These are phyloP conservation scores for Dendrobium officinale DNA, from an alignment of 106 monocot genomes.

Conservation along the genomic window DNA sequence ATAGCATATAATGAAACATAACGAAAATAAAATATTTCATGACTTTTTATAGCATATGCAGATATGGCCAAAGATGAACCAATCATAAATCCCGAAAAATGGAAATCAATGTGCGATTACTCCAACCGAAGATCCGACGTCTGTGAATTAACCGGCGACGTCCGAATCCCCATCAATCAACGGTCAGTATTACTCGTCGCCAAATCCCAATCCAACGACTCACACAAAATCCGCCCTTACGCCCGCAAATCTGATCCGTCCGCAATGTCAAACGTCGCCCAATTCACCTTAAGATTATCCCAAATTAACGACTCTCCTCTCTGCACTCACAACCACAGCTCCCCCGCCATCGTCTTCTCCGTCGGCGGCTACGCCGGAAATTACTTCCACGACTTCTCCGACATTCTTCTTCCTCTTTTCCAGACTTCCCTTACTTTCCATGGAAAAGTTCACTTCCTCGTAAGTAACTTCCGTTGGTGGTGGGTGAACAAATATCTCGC, in stretches of 20 bases:
- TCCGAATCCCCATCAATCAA: slow-evolving; percentile 24
- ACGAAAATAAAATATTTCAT: too few relatives aligned
- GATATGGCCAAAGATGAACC: background rate
- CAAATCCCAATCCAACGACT: slow-evolving; percentile 18
- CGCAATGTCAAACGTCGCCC: slow-evolving; percentile 21
- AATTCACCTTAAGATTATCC: slow-evolving; percentile 9
- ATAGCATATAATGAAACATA: too few relatives aligned
- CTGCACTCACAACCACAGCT: slow-evolving; percentile 20
- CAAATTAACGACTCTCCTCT: slow-evolving; percentile 4
- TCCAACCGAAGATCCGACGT: slow-evolving; percentile 14
- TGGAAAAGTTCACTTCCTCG: slow-evolving; percentile 54
- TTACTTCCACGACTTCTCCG: slow-evolving; percentile 54
- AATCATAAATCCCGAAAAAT: background rate
- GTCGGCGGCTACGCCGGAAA: slow-evolving; percentile 41
- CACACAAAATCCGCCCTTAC: slow-evolving; percentile 52
- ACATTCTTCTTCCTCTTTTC: slow-evolving; percentile 43
- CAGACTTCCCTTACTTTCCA: slow-evolving; percentile 28
- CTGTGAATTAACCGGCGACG: slow-evolving; percentile 38
- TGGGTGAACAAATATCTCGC: slow-evolving; percentile 34
- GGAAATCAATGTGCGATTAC: slow-evolving; percentile 22
- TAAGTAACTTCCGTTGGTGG: slow-evolving; percentile 29
- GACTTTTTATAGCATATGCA: too few relatives aligned
- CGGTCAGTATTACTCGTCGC: background rate
- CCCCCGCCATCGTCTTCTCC: slow-evolving; percentile 53
- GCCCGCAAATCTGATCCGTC: slow-evolving; percentile 49